A percentile compares a stretch with the other conserved stretches of the same genome.
Conservation (phyloP, 768 basidiomycete genomes). For the Mycena leptocephala region DNA sequence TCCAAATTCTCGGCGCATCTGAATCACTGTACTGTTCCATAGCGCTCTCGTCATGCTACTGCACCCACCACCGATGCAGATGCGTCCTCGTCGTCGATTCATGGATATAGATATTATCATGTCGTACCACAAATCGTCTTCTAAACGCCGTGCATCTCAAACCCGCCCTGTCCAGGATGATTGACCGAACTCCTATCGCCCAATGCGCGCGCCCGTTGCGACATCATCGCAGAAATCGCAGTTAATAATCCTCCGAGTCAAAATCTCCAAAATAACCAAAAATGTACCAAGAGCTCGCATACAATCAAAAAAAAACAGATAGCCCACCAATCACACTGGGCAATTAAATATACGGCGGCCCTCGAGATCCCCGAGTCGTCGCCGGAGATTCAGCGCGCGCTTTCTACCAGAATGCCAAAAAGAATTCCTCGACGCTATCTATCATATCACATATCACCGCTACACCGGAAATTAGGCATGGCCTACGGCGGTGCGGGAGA, state of each 20-base stretch:
- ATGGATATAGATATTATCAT: not conserved
- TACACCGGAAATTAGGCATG: too few species aligned
- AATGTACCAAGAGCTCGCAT: too few species aligned
- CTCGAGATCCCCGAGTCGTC: conserved; percentile 15
- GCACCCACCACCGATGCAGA: not conserved
- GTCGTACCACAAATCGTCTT: too few species aligned
- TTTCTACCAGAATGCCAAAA: not conserved
- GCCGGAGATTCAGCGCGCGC: conserved; percentile 15
- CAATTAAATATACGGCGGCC: too few species aligned
- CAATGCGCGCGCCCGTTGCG: not conserved
- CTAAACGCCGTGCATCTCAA: not conserved
- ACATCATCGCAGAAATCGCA: not conserved
- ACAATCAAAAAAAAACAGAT: too few species aligned
- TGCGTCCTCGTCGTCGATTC: not conserved
- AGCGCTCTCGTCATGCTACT: not conserved
- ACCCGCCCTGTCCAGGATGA: not conserved
- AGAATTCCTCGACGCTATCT: not conserved
- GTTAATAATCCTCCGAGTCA: not conserved
- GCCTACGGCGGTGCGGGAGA: conserved; percentile 15
- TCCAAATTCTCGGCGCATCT: too few species aligned
- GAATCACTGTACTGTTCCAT: too few species aligned
- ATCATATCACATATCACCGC: not conserved
- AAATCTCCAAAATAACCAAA: not conserved
- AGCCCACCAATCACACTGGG: too few species aligned
- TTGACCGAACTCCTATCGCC: not conserved